A percentile compares a stretch with the other conserved stretches of the same genome.
Conservation (phyloP, 768 basidiomycete genomes). For the Chiua virens region DNA sequence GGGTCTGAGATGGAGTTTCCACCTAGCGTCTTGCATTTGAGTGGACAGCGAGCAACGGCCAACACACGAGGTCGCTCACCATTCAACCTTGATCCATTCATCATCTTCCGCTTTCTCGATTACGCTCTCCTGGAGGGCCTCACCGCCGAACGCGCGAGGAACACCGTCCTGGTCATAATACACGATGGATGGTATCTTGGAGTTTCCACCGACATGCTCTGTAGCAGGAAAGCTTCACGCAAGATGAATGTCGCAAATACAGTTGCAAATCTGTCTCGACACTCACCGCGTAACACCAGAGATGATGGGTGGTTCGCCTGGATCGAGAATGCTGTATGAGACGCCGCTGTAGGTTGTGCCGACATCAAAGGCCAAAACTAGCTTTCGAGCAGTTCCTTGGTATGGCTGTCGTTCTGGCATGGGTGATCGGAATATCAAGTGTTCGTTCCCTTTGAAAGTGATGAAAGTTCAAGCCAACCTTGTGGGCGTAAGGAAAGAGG, state of each 20-base stretch:
- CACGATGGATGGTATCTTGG: constrained; percentile 50
- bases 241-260: background rate
- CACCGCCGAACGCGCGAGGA: constrained; percentile 44
- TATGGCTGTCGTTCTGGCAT: constrained; percentile 38
- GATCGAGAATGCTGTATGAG: constrained; percentile 39
- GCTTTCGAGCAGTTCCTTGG: constrained; percentile 39
- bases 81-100: constrained; percentile 30
- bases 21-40: constrained; percentile 23
- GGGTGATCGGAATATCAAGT: background rate
- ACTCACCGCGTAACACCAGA: constrained; percentile 25
- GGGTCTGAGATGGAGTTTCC: constrained; percentile 38
- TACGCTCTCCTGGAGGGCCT: constrained; percentile 40
- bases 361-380: constrained; percentile 52
- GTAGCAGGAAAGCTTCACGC: constrained; percentile 46
- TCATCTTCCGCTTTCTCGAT: constrained; percentile 42
- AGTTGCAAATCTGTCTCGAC: background rate
- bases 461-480: too few relatives aligned
- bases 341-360: constrained; percentile 54
- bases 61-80: constrained; percentile 15
- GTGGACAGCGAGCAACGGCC: background rate
- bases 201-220: constrained; percentile 45
- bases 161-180: constrained; percentile 44
- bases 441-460: background rate
- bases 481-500: background rate
- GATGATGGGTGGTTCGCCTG: constrained; percentile 27